Evolutionary conservation across 1,284 basidiomycete species (phyloP).

Genomic region (Golubevia pallescens): DNA sequence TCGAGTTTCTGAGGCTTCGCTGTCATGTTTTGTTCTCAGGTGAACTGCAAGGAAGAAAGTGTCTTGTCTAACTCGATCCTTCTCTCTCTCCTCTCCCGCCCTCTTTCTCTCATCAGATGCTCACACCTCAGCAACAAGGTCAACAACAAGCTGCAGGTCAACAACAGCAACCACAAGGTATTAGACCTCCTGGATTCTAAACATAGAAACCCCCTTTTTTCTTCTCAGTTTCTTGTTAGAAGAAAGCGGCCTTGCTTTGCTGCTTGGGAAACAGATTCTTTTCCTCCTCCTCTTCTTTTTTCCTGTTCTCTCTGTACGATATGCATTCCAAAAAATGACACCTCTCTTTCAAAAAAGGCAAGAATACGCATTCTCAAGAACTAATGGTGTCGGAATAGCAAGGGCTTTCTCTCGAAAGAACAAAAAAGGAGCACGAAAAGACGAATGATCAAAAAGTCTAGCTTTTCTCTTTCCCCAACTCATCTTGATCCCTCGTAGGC

Average conservation of each 20-base stretch:
- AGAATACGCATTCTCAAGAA: no score
- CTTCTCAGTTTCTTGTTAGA: not conserved
- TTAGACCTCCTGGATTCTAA: constrained; percentile 57
- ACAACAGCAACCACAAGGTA: constrained; percentile 27
- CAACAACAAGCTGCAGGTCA: constrained; percentile 13
- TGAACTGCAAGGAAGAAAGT: no score
- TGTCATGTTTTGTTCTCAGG: no score
- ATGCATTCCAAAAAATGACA: no score
- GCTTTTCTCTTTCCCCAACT: no score
- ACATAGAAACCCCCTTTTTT: not conserved
- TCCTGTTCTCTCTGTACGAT: constrained; percentile 1
- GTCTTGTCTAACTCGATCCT: constrained; percentile 2
- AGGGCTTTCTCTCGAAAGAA: no score
- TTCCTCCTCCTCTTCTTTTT: constrained; percentile 1
- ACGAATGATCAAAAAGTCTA: no score
- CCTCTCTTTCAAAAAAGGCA: no score
- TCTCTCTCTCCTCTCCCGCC: not conserved
- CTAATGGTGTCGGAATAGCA: no score
- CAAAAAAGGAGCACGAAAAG: no score
- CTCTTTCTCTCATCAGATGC: constrained; percentile 25
- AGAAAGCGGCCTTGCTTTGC: not conserved
- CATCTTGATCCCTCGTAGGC: constrained; percentile 25
- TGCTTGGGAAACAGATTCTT: no score
- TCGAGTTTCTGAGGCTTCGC: no score
- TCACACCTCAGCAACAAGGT: constrained; percentile 12